These are phyloP conservation scores for Blepharisma stoltei DNA, from an alignment of 73 alveolate species.

Conservation along the genomic window DNA sequence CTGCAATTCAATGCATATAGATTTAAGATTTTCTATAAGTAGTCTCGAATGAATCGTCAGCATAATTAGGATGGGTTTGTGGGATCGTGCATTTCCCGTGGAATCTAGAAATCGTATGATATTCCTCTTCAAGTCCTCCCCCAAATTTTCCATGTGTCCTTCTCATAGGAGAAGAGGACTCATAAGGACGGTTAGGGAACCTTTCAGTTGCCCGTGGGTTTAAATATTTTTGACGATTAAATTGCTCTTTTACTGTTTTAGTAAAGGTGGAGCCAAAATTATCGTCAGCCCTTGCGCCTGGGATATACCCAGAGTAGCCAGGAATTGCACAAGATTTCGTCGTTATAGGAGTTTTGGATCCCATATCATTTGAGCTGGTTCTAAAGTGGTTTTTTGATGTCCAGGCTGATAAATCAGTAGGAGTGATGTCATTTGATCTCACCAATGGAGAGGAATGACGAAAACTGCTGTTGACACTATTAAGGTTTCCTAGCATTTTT, in stretches of 20 bases:
- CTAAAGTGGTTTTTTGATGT: conserved; percentile 16
- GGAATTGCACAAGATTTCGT: conserved; percentile 18
- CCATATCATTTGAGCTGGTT: conserved; percentile 23
- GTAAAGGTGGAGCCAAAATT: conserved; percentile 11
- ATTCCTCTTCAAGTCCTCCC: conserved; percentile 30
- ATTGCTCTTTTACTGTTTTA: not conserved
- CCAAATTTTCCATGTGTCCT: conserved; percentile 24
- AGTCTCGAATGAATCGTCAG: not conserved
- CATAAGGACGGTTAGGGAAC: conserved; percentile 26
- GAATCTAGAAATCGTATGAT: conserved; percentile 22
- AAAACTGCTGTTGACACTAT: not conserved
- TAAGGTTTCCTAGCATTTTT: conserved; percentile 29
- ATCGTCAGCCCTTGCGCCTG: conserved; percentile 25
- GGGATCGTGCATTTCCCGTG: conserved; percentile 31
- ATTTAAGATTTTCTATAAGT: not conserved
- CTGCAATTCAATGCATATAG: no score
- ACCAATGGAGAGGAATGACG: not conserved
- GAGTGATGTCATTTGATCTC: not conserved
- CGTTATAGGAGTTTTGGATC: not conserved
- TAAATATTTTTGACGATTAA: not conserved
- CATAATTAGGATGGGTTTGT: conserved; percentile 10
- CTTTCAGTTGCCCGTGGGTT: not conserved
- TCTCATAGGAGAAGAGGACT: not conserved
- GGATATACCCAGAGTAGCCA: conserved; percentile 28
- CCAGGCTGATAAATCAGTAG: conserved; percentile 20